Percentiles rank a stretch among this genome's conserved stretches.
phyloP scores from a whole-genome alignment of 2,329 filamentous ascomycete species.

The Fusarium sp. region DNA sequence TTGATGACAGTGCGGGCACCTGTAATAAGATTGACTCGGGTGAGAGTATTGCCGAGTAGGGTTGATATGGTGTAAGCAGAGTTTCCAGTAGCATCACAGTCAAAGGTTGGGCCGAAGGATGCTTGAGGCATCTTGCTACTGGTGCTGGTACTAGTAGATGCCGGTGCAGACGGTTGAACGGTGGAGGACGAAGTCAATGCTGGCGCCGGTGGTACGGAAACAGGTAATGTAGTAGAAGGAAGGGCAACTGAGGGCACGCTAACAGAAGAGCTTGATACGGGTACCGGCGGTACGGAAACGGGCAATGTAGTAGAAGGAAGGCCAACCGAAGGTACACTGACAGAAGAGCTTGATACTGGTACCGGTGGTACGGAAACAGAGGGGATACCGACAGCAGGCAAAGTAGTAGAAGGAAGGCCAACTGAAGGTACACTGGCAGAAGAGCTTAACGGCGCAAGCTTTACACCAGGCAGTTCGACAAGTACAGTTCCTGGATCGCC shows the following conservation, averaged over 20 bases:
- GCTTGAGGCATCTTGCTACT: slow-evolving; percentile 1
- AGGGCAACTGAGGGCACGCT: background rate
- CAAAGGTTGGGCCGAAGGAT: slow-evolving; percentile 7
- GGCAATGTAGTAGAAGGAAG: background rate
- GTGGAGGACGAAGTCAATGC: background rate
- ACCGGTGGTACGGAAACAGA: background rate
- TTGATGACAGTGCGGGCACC: background rate
- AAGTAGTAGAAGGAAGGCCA: background rate
- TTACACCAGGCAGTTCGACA: background rate
- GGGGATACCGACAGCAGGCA: background rate
- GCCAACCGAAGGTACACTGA: background rate
- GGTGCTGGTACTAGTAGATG: background rate
- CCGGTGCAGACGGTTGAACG: background rate
- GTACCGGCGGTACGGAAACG: background rate
- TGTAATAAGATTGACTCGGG: background rate
- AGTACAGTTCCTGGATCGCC: background rate
- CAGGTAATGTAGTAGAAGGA: background rate
- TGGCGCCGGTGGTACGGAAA: background rate
- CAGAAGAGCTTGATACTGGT: background rate
- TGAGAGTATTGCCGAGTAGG: slow-evolving; percentile 6
- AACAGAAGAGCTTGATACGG: background rate
- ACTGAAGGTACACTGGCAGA: background rate
- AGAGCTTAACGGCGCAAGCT: background rate
- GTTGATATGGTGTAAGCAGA: background rate
- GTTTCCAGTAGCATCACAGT: slow-evolving; percentile 2